A percentile compares a stretch with the other conserved stretches of the same genome.
These are phyloP conservation scores for Pestalotiopsis fici DNA, from an alignment of 2,329 filamentous ascomycete genomes.

Conservation along the genomic window DNA sequence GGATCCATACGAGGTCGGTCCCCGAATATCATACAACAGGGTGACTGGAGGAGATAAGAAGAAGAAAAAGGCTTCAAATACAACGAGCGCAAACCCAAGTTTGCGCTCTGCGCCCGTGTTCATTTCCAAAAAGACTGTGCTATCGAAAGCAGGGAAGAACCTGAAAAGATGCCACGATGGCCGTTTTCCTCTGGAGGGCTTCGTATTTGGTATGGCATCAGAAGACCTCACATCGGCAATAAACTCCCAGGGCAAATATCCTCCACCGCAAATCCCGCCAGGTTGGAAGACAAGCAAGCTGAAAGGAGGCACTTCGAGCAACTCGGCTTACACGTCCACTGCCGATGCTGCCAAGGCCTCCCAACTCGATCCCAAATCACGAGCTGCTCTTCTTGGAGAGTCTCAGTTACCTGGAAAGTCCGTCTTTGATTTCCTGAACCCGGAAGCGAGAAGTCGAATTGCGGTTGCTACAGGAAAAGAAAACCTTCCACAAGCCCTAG, in stretches of 20 bases:
- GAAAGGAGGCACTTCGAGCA: constrained; percentile 26
- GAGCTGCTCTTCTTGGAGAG: constrained; percentile 82
- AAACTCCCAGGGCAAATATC: constrained; percentile 48
- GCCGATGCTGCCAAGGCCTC: constrained; percentile 79
- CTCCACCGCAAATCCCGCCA: constrained; percentile 66
- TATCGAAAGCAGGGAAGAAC: constrained; percentile 40
- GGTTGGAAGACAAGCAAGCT: constrained; percentile 72
- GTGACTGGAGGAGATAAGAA: constrained; percentile 80
- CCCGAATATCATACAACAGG: constrained; percentile 84
- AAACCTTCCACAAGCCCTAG: constrained; percentile 75
- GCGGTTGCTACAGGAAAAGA: constrained; percentile 73
- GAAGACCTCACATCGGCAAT: constrained; percentile 47
- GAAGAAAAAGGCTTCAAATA: constrained; percentile 52
- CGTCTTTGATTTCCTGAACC: constrained; percentile 88
- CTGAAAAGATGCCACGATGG: constrained; percentile 81
- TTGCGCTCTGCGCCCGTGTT: constrained; percentile 72
- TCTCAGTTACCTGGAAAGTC: constrained; percentile 84
- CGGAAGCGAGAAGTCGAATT: constrained; percentile 75
- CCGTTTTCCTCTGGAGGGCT: constrained; percentile 73
- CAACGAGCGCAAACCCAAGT: constrained; percentile 62
- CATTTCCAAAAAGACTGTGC: constrained; percentile 64
- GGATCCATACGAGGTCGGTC: constrained; percentile 89
- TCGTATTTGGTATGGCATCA: constrained; percentile 64
- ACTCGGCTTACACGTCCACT: constrained; percentile 60
- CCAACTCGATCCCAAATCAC: constrained; percentile 71